A percentile compares a stretch with the other conserved stretches of the same genome.
phyloP scores from a whole-genome alignment of 2,329 filamentous ascomycete genomes.

The Clarireedia sp. region DNA sequence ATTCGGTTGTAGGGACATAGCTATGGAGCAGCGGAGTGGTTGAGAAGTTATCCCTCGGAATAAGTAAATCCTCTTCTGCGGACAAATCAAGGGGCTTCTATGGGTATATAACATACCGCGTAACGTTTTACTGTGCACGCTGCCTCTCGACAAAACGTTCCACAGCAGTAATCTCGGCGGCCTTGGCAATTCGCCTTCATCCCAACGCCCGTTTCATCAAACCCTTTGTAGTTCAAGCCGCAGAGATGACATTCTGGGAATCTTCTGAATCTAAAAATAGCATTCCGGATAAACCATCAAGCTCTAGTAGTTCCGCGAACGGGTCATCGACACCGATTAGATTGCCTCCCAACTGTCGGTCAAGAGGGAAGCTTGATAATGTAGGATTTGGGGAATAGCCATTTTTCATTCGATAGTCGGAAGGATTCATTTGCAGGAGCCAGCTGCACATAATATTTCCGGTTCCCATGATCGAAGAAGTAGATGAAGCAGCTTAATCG shows the following conservation, averaged over 20 bases:
- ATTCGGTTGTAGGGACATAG: not conserved
- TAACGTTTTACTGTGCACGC: no score
- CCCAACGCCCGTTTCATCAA: no score
- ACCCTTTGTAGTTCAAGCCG: no score
- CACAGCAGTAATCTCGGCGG: no score
- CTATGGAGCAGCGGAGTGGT: not conserved
- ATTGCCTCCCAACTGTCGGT: not conserved
- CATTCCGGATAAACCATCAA: not conserved
- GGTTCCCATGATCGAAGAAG: not conserved
- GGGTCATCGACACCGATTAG: not conserved
- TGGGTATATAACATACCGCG: no score
- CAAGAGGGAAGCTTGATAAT: not conserved
- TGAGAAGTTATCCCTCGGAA: not conserved
- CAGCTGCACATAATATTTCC: not conserved
- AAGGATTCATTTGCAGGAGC: slow-evolving; percentile 1
- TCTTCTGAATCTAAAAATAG: not conserved
- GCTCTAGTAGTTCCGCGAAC: not conserved
- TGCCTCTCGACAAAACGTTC: no score
- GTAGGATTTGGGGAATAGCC: not conserved
- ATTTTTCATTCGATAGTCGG: not conserved
- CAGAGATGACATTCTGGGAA: no score
- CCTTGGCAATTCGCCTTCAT: no score
- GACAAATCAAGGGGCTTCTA: no score
- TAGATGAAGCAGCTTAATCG: not conserved
- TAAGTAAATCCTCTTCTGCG: no score